Evolutionary conservation across 345 rosid genomes (phyloP).

Genomic region (Syzygium jambos): DNA sequence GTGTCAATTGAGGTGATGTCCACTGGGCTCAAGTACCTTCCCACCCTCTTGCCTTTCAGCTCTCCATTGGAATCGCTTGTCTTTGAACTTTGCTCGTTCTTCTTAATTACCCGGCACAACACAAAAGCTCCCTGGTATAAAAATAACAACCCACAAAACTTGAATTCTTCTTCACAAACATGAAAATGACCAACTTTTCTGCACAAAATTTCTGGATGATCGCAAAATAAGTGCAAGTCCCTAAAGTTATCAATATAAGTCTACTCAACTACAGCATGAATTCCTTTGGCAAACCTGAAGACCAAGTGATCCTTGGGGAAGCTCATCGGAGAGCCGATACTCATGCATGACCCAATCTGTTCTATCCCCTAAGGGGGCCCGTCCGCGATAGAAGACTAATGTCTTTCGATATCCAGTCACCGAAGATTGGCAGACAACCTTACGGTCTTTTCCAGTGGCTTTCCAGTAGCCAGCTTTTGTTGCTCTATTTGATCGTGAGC

Average conservation of each 20-base stretch:
- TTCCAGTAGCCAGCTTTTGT: slow-evolving; percentile 92
- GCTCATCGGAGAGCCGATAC: slow-evolving; percentile 58
- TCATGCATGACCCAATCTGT: slow-evolving; percentile 84
- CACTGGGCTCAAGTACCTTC: slow-evolving; percentile 26
- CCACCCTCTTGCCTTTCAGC: slow-evolving; percentile 12
- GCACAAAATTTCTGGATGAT: neutral
- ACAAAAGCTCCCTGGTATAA: slow-evolving; percentile 59
- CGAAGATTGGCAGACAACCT: slow-evolving; percentile 48
- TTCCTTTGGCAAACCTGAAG: slow-evolving; percentile 26
- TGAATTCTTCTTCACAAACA: neutral
- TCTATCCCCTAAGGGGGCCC: slow-evolving; percentile 73
- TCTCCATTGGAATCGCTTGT: slow-evolving; percentile 18
- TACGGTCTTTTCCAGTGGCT: slow-evolving; percentile 84
- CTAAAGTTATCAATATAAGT: neutral
- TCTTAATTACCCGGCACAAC: slow-evolving; percentile 63
- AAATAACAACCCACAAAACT: neutral
- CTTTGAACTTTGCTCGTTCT: slow-evolving; percentile 45
- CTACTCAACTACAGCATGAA: neutral
- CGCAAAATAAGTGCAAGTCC: neutral
- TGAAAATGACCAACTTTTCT: neutral
- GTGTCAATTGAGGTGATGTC: slow-evolving; percentile 20
- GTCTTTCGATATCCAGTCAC: slow-evolving; percentile 59
- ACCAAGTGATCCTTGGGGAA: slow-evolving; percentile 27
- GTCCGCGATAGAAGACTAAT: slow-evolving; percentile 67
- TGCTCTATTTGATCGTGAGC: slow-evolving; percentile 76